Evolutionary conservation across 352 stramenopile genomes (phyloP), one percentile per base, ranked within the genome.

Genomic region (Halophytophthora polymorphica): DNA sequence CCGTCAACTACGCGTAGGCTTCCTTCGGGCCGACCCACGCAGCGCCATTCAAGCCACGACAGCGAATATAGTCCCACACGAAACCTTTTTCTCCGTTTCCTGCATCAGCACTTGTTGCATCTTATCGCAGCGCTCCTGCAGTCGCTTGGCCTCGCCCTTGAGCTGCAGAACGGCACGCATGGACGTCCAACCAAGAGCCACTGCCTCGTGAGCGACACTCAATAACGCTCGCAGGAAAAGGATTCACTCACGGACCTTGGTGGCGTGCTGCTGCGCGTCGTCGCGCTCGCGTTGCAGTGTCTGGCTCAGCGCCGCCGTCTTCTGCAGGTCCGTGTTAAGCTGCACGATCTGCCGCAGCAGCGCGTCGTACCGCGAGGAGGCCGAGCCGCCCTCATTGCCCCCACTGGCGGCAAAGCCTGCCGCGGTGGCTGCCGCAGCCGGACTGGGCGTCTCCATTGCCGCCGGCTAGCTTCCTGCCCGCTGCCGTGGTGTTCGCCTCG

Each of bases 321-420:
- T 92, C 48, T 92, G 82, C 19, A 91, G 61, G 47, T 92, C 83
- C 40, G 81, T 77, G 45, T 92, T 92, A 3, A 92, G 70, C 64
- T 90, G 81, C 50, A 92, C 80, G 50, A 94, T 86, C 71, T 94
- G 82, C 34, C 77, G 71, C 47, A 94, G 53, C 51, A 92, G 64
- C 25, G 80, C 67, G 29, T 90, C 84, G 57, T 94, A 92, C 15
- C 69, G 76, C 23, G 71, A 73, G 25, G 64, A 56, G 2, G 49
- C 39, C 18, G 50, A 37, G 18, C 29, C 45, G 2, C 37, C 28
- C 10, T 25, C 36, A 34, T 5, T 7, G n/a, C 39, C 31, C 8
- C 25, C 25, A 31, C 25, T 31, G 8, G 58, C 53, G 0, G 50
- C 45, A 33, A 48, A 45, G 6, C 50, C 31, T 41, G n/a, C 53